phyloP scores from a whole-genome alignment of 2,329 filamentous ascomycete species.

The Curvularia lunata region DNA sequence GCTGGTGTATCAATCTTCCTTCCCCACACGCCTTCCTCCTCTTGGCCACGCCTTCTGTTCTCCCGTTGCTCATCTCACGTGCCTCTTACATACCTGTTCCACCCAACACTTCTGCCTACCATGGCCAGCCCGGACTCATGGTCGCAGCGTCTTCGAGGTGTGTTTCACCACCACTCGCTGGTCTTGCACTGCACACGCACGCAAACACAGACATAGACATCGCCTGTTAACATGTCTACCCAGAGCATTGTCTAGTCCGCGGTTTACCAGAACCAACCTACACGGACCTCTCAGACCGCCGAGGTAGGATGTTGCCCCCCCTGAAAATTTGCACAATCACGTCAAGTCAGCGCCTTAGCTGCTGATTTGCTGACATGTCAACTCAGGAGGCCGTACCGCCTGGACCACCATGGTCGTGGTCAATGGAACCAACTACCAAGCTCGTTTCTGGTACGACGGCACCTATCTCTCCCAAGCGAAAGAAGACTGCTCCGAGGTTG shows the following conservation, averaged over 20 bases:
- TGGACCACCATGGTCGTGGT: constrained; percentile 44
- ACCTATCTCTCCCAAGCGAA: constrained; percentile 42
- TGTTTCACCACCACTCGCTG: neutral
- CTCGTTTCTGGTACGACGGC: constrained; percentile 50
- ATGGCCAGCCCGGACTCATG: constrained; percentile 34
- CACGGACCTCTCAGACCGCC: constrained; percentile 48
- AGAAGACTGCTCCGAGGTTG: constrained; percentile 47
- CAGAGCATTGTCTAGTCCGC: constrained; percentile 43
- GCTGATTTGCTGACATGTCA: constrained; percentile 2
- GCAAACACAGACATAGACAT: neutral
- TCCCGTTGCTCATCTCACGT: neutral
- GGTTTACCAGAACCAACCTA: constrained; percentile 37
- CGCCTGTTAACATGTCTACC: neutral
- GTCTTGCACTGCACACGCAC: neutral
- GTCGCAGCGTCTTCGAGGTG: constrained; percentile 41
- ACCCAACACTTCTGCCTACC: neutral
- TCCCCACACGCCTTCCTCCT: constrained; percentile 1
- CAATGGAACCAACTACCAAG: constrained; percentile 35
- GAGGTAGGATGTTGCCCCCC: constrained; percentile 33
- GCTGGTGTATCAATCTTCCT: constrained; percentile 2
- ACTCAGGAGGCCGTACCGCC: constrained; percentile 46
- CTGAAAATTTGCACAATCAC: neutral
- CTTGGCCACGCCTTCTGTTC: neutral
- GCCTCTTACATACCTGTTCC: neutral
- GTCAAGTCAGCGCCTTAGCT: neutral